These are phyloP conservation scores for Cryptococcus deneoformans DNA, from an alignment of 1,284 basidiomycete genomes.

Conservation along the genomic window DNA sequence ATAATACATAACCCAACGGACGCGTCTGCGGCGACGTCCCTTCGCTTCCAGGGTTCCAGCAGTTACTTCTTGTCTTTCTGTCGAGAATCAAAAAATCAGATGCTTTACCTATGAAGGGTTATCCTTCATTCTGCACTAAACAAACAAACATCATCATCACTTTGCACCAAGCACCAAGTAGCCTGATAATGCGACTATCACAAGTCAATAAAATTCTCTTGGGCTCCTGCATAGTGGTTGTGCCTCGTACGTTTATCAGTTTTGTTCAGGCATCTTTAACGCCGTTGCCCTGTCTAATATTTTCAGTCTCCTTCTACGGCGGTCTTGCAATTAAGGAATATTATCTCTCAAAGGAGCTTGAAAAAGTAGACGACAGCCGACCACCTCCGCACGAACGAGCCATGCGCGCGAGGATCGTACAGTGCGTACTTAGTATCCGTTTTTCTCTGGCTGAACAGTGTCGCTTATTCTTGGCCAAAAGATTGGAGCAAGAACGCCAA, in stretches of 20 bases:
- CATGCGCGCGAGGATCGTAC: conserved; percentile 27
- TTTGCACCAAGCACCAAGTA: too few relatives aligned
- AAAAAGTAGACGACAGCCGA: conserved; percentile 5
- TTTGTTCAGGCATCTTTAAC: neutral
- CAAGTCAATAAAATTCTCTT: conserved; percentile 38
- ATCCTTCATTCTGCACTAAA: too few relatives aligned
- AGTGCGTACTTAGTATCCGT: conserved; percentile 19
- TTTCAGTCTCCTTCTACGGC: conserved; percentile 32
- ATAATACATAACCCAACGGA: too few relatives aligned
- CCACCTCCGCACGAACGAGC: conserved; percentile 23
- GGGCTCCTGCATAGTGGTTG: conserved; percentile 27
- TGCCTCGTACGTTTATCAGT: conserved; percentile 26
- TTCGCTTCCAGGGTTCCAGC: too few relatives aligned
- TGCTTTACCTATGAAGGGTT: too few relatives aligned
- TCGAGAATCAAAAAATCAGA: too few relatives aligned
- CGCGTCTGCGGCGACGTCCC: too few relatives aligned
- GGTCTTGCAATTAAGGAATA: conserved; percentile 32
- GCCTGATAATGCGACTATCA: conserved; percentile 21
- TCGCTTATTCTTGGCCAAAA: conserved; percentile 2
- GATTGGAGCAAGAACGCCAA: conserved; percentile 33
- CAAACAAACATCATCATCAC: too few relatives aligned
- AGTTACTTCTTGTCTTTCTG: too few relatives aligned
- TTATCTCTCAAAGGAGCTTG: conserved; percentile 28
- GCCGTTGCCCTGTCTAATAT: neutral
- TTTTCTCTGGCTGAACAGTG: neutral